Conservation (phyloP, 208 protist species). For the Trypanosoma lewisi region DNA sequence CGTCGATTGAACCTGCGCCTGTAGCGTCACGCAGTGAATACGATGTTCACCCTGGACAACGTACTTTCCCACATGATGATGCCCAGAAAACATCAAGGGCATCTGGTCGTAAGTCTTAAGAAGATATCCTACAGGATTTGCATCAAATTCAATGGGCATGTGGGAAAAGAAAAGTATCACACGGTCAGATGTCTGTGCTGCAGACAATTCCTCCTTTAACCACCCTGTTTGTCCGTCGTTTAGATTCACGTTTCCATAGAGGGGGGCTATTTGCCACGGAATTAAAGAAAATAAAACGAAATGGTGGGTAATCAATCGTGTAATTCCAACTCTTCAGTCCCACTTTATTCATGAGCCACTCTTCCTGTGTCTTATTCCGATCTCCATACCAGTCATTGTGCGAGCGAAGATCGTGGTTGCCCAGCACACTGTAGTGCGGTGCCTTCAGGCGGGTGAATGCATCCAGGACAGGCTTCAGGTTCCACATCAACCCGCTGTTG, state of each 20-base stretch:
- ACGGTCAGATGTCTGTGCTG: slow-evolving; percentile 8
- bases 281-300: slow-evolving; percentile 33
- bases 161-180: slow-evolving; percentile 32
- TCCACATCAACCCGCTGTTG: slow-evolving; percentile 36
- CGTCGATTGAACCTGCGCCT: slow-evolving; percentile 32
- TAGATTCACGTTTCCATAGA: slow-evolving; percentile 6
- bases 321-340: slow-evolving; percentile 27
- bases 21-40: slow-evolving; percentile 27
- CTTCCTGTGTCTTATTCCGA: slow-evolving; percentile 29
- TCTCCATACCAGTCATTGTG: slow-evolving; percentile 41
- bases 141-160: slow-evolving; percentile 33
- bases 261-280: slow-evolving; percentile 25
- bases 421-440: slow-evolving; percentile 31
- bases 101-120: slow-evolving; percentile 27
- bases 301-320: slow-evolving; percentile 29
- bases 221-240: slow-evolving; percentile 29
- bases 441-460: slow-evolving; percentile 14
- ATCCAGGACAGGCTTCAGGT: slow-evolving; percentile 30
- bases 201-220: slow-evolving; percentile 23
- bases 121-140: slow-evolving; percentile 21
- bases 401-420: slow-evolving; percentile 36
- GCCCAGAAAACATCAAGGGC: slow-evolving; percentile 28
- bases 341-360: slow-evolving; percentile 25
- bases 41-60: slow-evolving; percentile 17
- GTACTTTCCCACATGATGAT: slow-evolving; percentile 36